Conservation (phyloP, 2,329 filamentous ascomycete genomes). For the Huntiella savannae region DNA sequence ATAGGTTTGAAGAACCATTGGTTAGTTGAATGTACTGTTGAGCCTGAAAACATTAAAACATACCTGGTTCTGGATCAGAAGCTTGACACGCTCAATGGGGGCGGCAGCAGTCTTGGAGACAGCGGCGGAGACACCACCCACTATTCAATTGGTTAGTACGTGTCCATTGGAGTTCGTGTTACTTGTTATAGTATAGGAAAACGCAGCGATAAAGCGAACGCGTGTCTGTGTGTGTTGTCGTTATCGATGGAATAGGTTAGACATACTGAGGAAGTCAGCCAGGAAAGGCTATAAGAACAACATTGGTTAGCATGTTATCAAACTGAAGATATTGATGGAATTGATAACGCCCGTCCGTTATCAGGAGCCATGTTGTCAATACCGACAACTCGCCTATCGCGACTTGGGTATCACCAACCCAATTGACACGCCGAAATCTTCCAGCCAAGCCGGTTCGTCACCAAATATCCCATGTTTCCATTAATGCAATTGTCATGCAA, state of each 20-base stretch:
- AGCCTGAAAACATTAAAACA: conserved; percentile 20
- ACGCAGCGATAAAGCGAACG: background rate
- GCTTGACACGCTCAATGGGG: conserved; percentile 99
- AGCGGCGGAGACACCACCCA: conserved; percentile 99
- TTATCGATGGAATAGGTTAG: background rate
- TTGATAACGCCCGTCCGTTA: too few species aligned
- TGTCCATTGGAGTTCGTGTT: background rate
- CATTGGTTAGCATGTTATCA: conserved; percentile 18
- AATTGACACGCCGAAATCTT: background rate
- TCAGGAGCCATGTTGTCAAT: too few species aligned
- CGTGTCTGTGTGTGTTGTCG: background rate
- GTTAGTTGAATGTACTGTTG: conserved; percentile 2
- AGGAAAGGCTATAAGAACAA: conserved; percentile 56
- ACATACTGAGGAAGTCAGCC: conserved; percentile 98
- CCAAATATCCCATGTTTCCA: background rate
- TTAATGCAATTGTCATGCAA: background rate
- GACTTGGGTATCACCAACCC: background rate
- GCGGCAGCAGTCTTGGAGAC: conserved; percentile 99
- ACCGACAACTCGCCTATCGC: too few species aligned
- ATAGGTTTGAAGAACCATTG: conserved; percentile 11
- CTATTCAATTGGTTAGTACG: conserved; percentile 28
- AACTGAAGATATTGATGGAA: background rate
- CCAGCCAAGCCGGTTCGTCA: background rate
- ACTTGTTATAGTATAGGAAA: background rate
- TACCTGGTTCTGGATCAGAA: conserved; percentile 99